Evolutionary conservation across 2,329 filamentous ascomycete species (phyloP).

Genomic region (Colletotrichum siamense): DNA sequence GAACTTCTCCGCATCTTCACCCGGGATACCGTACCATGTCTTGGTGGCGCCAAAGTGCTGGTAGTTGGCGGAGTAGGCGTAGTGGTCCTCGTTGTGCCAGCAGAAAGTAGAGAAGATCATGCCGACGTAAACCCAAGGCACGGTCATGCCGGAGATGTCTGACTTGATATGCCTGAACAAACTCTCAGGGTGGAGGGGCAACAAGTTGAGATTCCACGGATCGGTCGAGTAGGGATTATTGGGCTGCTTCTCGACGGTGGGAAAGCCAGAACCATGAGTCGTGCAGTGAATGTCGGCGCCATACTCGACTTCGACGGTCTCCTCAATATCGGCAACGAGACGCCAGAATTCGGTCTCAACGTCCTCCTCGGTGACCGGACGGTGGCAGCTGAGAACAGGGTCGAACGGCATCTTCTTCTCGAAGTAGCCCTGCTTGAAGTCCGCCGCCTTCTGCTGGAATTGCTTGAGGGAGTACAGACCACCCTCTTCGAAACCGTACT

Average conservation of each 20-base stretch:
- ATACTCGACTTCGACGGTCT: constrained; percentile 97
- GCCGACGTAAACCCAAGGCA: constrained; percentile 98
- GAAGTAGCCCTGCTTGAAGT: constrained; percentile 95
- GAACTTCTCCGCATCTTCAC: constrained; percentile 91
- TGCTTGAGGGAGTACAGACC: constrained; percentile 93
- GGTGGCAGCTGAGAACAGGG: constrained; percentile 78
- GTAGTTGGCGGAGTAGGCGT: constrained; percentile 97
- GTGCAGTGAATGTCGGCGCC: constrained; percentile 98
- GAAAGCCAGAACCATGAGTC: constrained; percentile 96
- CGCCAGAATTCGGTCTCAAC: constrained; percentile 98
- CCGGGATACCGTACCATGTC: constrained; percentile 98
- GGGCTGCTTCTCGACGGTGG: constrained; percentile 90
- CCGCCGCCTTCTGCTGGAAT: constrained; percentile 94
- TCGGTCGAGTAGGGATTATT: constrained; percentile 86
- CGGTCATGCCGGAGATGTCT: constrained; percentile 98
- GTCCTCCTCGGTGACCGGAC: constrained; percentile 89
- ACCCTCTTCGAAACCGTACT: constrained; percentile 97
- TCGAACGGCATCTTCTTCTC: constrained; percentile 89
- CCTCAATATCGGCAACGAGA: constrained; percentile 89
- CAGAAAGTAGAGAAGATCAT: constrained; percentile 99
- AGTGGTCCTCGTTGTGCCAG: constrained; percentile 99
- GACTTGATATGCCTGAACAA: constrained; percentile 97
- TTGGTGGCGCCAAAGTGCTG: constrained; percentile 98
- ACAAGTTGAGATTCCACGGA: constrained; percentile 93
- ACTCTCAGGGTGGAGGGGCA: constrained; percentile 89